These are phyloP conservation scores for Aspergillus novoparasiticus DNA, from an alignment of 2,329 filamentous ascomycete genomes.

Conservation along the genomic window DNA sequence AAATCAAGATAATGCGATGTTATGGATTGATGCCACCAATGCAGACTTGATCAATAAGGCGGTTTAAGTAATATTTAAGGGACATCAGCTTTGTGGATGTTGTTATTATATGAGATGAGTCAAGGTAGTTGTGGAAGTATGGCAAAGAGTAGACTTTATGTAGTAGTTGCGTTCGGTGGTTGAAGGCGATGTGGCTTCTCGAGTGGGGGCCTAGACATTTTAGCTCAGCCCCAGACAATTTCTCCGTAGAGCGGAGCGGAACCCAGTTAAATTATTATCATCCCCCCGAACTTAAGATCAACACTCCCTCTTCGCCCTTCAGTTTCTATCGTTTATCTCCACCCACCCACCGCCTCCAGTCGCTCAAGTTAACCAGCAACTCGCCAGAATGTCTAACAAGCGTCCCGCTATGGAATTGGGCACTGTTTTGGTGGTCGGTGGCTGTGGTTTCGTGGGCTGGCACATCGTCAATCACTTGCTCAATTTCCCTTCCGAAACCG, in stretches of 20 bases:
- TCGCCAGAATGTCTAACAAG: slow-evolving; percentile 31
- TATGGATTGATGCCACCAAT: not conserved
- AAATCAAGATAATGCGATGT: not conserved
- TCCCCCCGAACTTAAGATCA: slow-evolving; percentile 2
- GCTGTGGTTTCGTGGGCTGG: slow-evolving; percentile 82
- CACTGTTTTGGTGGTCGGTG: slow-evolving; percentile 76
- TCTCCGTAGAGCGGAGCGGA: not conserved
- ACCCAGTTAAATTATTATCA: slow-evolving; percentile 9
- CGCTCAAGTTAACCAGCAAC: slow-evolving; percentile 3
- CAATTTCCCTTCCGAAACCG: slow-evolving; percentile 56
- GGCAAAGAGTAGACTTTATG: not conserved
- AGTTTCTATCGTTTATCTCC: slow-evolving; percentile 11
- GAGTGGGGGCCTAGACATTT: slow-evolving; percentile 4
- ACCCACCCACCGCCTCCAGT: not conserved
- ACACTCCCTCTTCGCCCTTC: not conserved
- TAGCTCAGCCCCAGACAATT: not conserved
- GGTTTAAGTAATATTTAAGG: not conserved
- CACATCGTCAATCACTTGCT: slow-evolving; percentile 76
- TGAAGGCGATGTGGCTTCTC: slow-evolving; percentile 2
- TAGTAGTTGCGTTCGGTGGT: not conserved
- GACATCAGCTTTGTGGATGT: not conserved
- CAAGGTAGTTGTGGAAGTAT: not conserved
- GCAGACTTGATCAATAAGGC: too few species aligned
- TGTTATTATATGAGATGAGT: not conserved
- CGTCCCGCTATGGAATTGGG: slow-evolving; percentile 55